Conservation (phyloP, 495 filamentous ascomycete genomes). For the Penicillium soppii region DNA sequence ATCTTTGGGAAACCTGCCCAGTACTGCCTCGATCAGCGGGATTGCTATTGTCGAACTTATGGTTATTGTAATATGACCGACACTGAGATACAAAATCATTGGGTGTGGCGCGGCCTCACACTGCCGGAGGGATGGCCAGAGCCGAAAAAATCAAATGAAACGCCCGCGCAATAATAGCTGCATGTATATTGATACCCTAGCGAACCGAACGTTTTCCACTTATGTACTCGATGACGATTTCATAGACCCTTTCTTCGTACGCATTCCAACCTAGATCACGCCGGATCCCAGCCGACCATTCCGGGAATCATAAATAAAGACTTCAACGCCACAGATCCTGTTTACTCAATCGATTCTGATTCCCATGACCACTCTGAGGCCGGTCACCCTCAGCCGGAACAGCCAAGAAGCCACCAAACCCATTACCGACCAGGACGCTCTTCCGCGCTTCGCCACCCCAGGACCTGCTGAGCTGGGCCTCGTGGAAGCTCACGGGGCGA, state of each 20-base stretch:
- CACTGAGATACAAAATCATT: conserved; percentile 16
- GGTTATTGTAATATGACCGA: conserved; percentile 29
- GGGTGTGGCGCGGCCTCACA: conserved; percentile 23
- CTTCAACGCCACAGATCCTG: conserved; percentile 46
- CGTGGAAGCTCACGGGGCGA: conserved; percentile 55
- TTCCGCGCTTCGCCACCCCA: conserved; percentile 63
- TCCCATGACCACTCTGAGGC: conserved; percentile 37
- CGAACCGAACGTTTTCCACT: not conserved
- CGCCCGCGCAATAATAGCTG: not conserved
- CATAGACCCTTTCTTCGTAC: conserved; percentile 3
- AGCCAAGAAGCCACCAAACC: conserved; percentile 77
- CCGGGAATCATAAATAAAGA: not conserved
- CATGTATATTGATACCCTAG: not conserved
- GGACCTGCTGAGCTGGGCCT: conserved; percentile 51
- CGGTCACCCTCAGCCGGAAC: conserved; percentile 60
- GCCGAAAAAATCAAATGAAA: not conserved
- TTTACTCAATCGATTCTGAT: conserved; percentile 33
- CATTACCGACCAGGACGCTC: conserved; percentile 69
- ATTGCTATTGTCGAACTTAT: conserved; percentile 46
- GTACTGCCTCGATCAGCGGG: conserved; percentile 32
- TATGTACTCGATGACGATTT: conserved; percentile 6
- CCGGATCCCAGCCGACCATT: not conserved
- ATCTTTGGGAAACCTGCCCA: conserved; percentile 26
- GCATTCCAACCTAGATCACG: not conserved
- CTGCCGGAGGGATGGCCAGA: conserved; percentile 22